A percentile compares a stretch with the other conserved stretches of the same genome.
Evolutionary conservation across 768 basidiomycete genomes (phyloP).

Genomic region (Fibroporia radiculosa): DNA sequence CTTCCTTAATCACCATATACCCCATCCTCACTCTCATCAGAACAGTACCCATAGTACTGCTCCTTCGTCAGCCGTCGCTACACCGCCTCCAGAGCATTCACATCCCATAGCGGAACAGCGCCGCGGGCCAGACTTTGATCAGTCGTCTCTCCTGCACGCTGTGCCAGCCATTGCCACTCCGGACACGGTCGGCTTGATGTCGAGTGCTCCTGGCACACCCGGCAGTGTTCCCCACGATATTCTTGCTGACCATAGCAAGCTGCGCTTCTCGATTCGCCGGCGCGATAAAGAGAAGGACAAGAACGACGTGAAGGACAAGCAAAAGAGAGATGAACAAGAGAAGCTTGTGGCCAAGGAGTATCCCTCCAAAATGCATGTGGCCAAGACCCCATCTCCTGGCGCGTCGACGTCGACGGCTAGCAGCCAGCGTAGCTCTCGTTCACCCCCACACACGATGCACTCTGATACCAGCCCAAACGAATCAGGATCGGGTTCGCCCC

Average conservation of each 20-base stretch:
- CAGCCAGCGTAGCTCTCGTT: constrained; percentile 19
- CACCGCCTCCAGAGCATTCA: constrained; percentile 26
- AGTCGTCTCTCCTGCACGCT: constrained; percentile 24
- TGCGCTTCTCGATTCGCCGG: constrained; percentile 26
- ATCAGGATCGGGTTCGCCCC: background rate
- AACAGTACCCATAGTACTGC: constrained; percentile 16
- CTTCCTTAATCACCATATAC: constrained; percentile 89
- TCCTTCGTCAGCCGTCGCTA: constrained; percentile 19
- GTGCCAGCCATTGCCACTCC: constrained; percentile 19
- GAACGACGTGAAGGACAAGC: constrained; percentile 20
- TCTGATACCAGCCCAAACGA: constrained; percentile 13
- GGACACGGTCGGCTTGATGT: constrained; percentile 2
- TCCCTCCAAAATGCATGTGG: constrained; percentile 5
- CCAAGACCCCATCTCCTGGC: constrained; percentile 23
- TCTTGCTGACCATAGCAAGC: constrained; percentile 15
- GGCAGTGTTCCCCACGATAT: constrained; percentile 9
- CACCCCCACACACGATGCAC: constrained; percentile 17
- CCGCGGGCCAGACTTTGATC: constrained; percentile 29
- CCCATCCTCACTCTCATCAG: constrained; percentile 37
- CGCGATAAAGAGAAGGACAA: constrained; percentile 29
- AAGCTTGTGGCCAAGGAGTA: constrained; percentile 17
- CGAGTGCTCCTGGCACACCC: constrained; percentile 7
- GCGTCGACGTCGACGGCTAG: constrained; percentile 15
- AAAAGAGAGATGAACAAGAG: constrained; percentile 18
- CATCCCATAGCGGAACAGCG: constrained; percentile 28